A percentile compares a stretch with the other conserved stretches of the same genome.
Conservation (phyloP, 2,329 filamentous ascomycete genomes). For the Fusarium chuoi region DNA sequence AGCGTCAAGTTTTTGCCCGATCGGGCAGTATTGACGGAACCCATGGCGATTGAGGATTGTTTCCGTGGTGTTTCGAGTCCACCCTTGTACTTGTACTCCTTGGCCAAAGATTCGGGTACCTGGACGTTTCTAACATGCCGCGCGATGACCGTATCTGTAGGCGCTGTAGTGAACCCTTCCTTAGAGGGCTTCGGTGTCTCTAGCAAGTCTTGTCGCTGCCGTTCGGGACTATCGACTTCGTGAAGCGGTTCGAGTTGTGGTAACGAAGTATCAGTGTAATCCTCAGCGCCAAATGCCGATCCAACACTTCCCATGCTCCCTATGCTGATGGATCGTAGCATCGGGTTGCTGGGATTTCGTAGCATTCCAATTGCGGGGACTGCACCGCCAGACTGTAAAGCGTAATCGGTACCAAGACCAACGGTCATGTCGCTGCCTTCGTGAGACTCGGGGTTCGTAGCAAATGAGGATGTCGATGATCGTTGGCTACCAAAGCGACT, state of each 20-base stretch:
- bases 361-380: constrained; percentile 65
- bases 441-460: constrained; percentile 62
- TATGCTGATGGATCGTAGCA: constrained; percentile 84
- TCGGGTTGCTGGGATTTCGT: constrained; percentile 62
- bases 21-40: constrained; percentile 60
- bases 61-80: constrained; percentile 69
- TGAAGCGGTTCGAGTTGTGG: constrained; percentile 61
- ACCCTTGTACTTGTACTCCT: constrained; percentile 83
- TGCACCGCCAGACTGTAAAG: constrained; percentile 83
- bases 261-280: constrained; percentile 58
- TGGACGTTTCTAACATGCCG: constrained; percentile 90
- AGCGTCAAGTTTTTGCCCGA: constrained; percentile 81
- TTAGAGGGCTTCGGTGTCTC: constrained; percentile 75
- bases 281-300: constrained; percentile 71
- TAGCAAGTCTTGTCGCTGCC: constrained; percentile 58
- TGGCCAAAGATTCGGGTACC: constrained; percentile 87
- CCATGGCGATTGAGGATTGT: constrained; percentile 58
- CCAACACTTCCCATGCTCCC: constrained; percentile 92
- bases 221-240: constrained; percentile 58
- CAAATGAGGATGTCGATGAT: constrained; percentile 69
- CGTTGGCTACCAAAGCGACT: constrained; percentile 67
- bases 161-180: constrained; percentile 66
- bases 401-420: constrained; percentile 76
- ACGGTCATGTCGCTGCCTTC: constrained; percentile 80
- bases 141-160: constrained; percentile 88